phyloP scores from a whole-genome alignment of 2,329 filamentous ascomycete species.

The Neocucurbitaria cava region DNA sequence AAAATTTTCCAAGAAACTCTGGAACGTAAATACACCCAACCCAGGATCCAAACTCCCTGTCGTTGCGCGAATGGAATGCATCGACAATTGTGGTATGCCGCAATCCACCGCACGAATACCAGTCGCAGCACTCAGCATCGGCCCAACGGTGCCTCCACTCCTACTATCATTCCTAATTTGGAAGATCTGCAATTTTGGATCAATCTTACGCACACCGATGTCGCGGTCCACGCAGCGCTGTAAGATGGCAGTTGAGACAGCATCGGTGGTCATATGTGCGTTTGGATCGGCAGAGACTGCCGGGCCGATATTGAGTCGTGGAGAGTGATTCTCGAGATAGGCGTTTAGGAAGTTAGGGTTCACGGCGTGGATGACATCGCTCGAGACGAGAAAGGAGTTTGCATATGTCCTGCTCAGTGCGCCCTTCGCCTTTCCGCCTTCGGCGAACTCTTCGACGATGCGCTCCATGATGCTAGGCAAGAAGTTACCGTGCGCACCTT shows the following conservation, averaged over 20 bases:
- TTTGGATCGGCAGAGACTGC: conserved; percentile 83
- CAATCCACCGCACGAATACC: conserved; percentile 86
- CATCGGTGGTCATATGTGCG: conserved; percentile 95
- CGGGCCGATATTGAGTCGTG: conserved; percentile 87
- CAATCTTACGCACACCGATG: conserved; percentile 53
- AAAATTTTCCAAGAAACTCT: conserved; percentile 86
- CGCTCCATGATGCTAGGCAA: conserved; percentile 82
- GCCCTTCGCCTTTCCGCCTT: conserved; percentile 52
- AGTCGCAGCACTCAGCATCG: conserved; percentile 80
- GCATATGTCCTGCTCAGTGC: conserved; percentile 84
- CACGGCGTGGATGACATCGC: conserved; percentile 91
- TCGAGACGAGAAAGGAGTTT: conserved; percentile 88
- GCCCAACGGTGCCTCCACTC: conserved; percentile 93
- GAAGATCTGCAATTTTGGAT: conserved; percentile 81
- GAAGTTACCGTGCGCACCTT: conserved; percentile 91
- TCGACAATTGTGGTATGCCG: conserved; percentile 88
- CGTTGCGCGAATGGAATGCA: conserved; percentile 92
- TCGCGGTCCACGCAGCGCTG: conserved; percentile 72
- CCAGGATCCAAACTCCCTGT: conserved; percentile 87
- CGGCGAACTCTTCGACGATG: conserved; percentile 72
- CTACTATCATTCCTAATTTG: conserved; percentile 93
- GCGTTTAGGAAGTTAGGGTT: conserved; percentile 90
- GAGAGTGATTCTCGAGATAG: conserved; percentile 86
- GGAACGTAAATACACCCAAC: conserved; percentile 85
- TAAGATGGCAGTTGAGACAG: conserved; percentile 81